phyloP scores from a whole-genome alignment of 306 rosid species.

The Citrullus colocynthis region DNA sequence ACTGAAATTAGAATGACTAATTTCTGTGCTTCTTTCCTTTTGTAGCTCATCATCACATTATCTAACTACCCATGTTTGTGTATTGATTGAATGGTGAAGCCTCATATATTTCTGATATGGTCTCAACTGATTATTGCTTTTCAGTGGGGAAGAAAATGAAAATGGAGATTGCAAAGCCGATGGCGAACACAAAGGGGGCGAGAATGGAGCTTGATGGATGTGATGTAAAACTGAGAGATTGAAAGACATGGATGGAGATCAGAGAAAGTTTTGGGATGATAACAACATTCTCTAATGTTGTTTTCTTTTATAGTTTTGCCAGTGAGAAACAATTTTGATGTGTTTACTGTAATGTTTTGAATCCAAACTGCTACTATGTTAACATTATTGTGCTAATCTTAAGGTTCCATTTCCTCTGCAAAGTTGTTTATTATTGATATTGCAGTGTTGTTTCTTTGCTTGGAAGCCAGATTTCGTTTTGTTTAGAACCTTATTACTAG shows the following conservation, averaged over 20 bases:
- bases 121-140: neutral
- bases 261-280: neutral
- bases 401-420: neutral
- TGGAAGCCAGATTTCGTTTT: neutral
- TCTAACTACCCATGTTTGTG: neutral
- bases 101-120: neutral
- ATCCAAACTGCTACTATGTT: neutral
- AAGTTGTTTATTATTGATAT: neutral
- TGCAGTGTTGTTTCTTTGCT: neutral
- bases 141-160: neutral
- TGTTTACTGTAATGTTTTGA: neutral
- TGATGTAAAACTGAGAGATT: neutral
- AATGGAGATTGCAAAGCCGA: neutral
- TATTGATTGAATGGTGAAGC: neutral
- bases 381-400: neutral
- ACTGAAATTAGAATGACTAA: neutral
- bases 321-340: neutral
- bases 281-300: constrained; percentile 5
- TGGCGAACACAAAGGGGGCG: neutral
- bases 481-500: neutral
- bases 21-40: neutral
- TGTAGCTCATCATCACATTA: no score
- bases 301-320: neutral
- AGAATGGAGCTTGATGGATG: neutral
- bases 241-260: neutral